Evolutionary conservation across 495 filamentous ascomycete species (phyloP), one percentile per base, ranked within the genome.

Genomic region (Xylaria venustula): DNA sequence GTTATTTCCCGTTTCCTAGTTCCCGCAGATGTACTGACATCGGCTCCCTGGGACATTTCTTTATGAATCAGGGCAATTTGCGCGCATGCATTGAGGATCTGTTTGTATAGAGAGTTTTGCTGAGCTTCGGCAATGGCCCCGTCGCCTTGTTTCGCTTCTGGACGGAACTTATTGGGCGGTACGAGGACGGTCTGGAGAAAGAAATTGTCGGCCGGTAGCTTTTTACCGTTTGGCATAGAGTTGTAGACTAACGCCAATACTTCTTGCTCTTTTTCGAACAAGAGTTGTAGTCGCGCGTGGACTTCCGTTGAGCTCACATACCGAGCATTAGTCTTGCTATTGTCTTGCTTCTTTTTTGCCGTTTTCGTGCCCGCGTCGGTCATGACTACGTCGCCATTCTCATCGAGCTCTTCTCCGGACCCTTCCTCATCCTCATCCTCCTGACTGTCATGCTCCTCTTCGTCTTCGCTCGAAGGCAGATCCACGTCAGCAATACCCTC

Each of bases 101-200:
- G 76, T 66, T 89, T 92, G 73, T 96, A 94, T 0, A 90, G 81
- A 1, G 80, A 84, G 74, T 99, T 99, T 69, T 94, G 89, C 60
- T 88, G 83, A 1, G 89, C 84, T 74, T 99, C 95, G 44, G 90
- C 82, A 57, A 97, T 87, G 37, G 88, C 86, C 15, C 86, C 85
- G 40, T 89, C 83, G 49, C 90, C 89, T 44, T 90, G 89, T 30
- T 82, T 80, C n/a, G 91, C 86, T 71, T 92, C 92, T 22, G 92
- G 92, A n/a, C 95, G 87, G 71, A 88, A 98, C 66, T 87, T 90
- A 70, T 94, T 97, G 0, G 95, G 94, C 15, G 95, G 92, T 3
- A 99, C 89, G 22, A 97, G 73, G 34, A 99, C 76, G 32, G 81
- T 86, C 61, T 87, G 85, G 47, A 98, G 80, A 76, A 99, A 99